Base-by-base conservation (phyloP, 352 stramenopile genomes). In the Globisporangium orthogonon region DNA sequence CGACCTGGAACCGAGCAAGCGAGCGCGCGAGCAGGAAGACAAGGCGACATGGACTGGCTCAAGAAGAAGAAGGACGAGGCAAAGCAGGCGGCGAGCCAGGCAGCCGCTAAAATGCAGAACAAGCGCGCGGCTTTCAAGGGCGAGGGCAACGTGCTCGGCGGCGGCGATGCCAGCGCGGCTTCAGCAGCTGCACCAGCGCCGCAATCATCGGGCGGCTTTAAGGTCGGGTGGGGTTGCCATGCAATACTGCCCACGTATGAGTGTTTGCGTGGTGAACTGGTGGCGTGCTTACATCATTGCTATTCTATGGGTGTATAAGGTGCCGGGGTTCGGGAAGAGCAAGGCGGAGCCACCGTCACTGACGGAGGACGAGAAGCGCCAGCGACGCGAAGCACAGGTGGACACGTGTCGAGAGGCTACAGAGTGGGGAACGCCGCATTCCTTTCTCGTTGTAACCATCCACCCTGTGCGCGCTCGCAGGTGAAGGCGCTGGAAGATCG, bases 21-120 rank as follows among this genome's bases (percentile, higher is more conserved):
- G 23, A 23, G 23, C 23, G 23, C 23, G 23, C 23, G 23, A 23
- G 23, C 23, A 23, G 23, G 23, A 23, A 1, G 23, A 23, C 23
- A 23, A 23, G 23, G 23, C 23, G 23, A 23, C 23, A 86, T 86
- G 76, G 76, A 86, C 43, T 90, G 80, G 80, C 68, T 90, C 17
- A 90, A 87, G 75, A 90, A 90, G 74, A 88, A 88, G 70, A 90
- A 87, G 71, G 72, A 87, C 14, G 77, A 72, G 58, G 80, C 76
- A 41, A 83, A 86, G 67, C 67, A 84, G 63, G 78, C 78, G 18
- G 75, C 76, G 40, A 63, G 18, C 30, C 56, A 69, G 52, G 67
- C 67, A 4, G 61, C 67, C 5, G 74, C 80, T 52, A 90, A 90
- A 72, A 76, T 90, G 47, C 75, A 83, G 55, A 90, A 88, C 66